A percentile compares a stretch with the other conserved stretches of the same genome.
Conservation (phyloP, 805 yeast genomes). For the Candida tibetensis region DNA sequence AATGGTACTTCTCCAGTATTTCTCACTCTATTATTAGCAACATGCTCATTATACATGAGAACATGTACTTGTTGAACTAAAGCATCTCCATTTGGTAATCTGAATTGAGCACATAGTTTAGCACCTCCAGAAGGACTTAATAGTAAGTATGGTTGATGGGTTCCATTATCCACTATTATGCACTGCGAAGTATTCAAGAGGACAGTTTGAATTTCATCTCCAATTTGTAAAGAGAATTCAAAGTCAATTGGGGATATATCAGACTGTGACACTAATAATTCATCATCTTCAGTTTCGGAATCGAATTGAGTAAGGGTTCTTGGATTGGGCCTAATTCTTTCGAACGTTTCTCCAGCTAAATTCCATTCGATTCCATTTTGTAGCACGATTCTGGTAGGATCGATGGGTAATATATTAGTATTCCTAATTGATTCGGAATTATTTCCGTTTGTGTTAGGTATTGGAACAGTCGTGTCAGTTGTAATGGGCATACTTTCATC, state of each 20-base stretch:
- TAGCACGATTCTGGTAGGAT: conserved; percentile 21
- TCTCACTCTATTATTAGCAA: neutral
- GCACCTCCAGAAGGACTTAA: conserved; percentile 36
- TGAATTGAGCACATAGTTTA: conserved; percentile 17
- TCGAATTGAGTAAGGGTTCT: conserved; percentile 2
- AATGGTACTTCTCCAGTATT: neutral
- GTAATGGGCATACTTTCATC: no score
- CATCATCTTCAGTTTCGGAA: neutral
- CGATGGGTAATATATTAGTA: conserved; percentile 8
- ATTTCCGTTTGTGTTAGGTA: neutral
- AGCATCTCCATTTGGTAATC: conserved; percentile 12
- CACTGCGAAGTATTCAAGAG: conserved; percentile 40
- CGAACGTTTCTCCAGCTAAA: conserved; percentile 24
- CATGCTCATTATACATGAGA: conserved; percentile 10
- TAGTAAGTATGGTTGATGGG: conserved; percentile 36
- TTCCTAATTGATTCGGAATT: no score
- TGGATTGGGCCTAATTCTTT: conserved; percentile 15
- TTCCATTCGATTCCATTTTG: conserved; percentile 18
- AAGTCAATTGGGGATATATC: conserved; percentile 24
- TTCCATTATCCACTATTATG: conserved; percentile 34
- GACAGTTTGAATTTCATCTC: conserved; percentile 12
- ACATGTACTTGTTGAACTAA: conserved; percentile 27
- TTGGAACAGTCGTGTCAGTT: neutral
- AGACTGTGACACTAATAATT: conserved; percentile 26
- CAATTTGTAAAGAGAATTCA: conserved; percentile 20